phyloP scores from a whole-genome alignment of 108 stramenopile species.

The Epipyxis sp. region DNA sequence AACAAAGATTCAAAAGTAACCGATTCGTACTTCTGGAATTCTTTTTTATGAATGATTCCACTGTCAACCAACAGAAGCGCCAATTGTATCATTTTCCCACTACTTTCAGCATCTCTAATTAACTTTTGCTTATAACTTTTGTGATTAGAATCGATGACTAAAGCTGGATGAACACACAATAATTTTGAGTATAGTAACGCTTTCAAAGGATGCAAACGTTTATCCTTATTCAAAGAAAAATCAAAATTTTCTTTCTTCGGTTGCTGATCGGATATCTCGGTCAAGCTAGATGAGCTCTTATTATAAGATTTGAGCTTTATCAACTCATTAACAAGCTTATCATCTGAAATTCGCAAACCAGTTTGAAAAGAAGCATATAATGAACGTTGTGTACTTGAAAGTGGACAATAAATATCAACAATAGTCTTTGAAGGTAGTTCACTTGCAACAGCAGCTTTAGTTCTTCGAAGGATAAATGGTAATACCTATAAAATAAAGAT shows the following conservation, averaged over 20 bases:
- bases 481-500: constrained; percentile 31
- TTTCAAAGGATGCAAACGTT: not conserved
- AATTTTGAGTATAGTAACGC: not conserved
- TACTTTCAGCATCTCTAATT: not conserved
- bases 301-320: too few species aligned
- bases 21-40: too few species aligned
- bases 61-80: too few species aligned
- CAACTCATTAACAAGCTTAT: too few species aligned
- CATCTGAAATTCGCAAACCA: too few species aligned
- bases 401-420: constrained; percentile 69
- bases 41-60: too few species aligned
- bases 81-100: constrained; percentile 15
- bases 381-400: constrained; percentile 64
- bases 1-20: too few species aligned
- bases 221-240: not conserved
- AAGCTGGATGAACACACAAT: not conserved
- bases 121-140: not conserved
- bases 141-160: not conserved
- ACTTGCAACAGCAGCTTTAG: constrained; percentile 43
- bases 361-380: too few species aligned
- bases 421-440: constrained; percentile 61
- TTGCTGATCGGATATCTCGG: too few species aligned
- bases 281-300: too few species aligned
- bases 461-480: constrained; percentile 50
- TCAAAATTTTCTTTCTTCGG: too few species aligned